A percentile compares a stretch with the other conserved stretches of the same genome.
phyloP scores from a whole-genome alignment of 257 asterid species.

The Capsicum chinense region DNA sequence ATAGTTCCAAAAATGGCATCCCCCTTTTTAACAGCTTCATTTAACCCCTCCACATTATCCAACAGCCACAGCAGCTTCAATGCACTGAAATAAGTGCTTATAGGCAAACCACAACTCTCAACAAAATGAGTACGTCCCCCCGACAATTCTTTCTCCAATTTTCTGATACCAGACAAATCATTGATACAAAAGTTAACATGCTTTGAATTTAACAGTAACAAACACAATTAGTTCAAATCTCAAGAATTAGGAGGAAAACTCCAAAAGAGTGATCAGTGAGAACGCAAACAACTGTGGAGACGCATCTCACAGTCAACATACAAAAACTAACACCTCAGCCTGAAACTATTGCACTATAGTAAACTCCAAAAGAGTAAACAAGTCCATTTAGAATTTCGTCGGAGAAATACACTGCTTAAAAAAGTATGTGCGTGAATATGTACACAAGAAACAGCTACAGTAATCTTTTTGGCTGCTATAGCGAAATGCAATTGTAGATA shows the following conservation, averaged over 20 bases:
- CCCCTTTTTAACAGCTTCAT: constrained; percentile 63
- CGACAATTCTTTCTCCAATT: constrained; percentile 75
- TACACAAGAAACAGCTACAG: background rate
- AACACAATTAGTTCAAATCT: background rate
- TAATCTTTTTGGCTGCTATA: background rate
- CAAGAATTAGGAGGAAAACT: background rate
- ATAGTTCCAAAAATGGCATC: constrained; percentile 93
- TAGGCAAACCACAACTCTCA: constrained; percentile 72
- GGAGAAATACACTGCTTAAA: background rate
- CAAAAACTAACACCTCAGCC: background rate
- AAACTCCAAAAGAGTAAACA: background rate
- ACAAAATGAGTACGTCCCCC: constrained; percentile 91
- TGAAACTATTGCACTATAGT: background rate
- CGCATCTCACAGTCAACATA: background rate
- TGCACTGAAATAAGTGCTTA: constrained; percentile 96
- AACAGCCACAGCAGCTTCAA: constrained; percentile 79
- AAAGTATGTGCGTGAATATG: background rate
- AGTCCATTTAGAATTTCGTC: background rate
- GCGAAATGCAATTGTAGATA: background rate
- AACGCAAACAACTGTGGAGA: background rate
- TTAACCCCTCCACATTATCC: constrained; percentile 72
- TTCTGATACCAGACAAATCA: constrained; percentile 46
- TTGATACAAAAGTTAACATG: constrained; percentile 27
- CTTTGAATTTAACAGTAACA: background rate
- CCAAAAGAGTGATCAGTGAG: background rate